These are phyloP conservation scores for Linnemannia zychae DNA, from an alignment of 192 early-diverging fungal species.

Conservation along the genomic window DNA sequence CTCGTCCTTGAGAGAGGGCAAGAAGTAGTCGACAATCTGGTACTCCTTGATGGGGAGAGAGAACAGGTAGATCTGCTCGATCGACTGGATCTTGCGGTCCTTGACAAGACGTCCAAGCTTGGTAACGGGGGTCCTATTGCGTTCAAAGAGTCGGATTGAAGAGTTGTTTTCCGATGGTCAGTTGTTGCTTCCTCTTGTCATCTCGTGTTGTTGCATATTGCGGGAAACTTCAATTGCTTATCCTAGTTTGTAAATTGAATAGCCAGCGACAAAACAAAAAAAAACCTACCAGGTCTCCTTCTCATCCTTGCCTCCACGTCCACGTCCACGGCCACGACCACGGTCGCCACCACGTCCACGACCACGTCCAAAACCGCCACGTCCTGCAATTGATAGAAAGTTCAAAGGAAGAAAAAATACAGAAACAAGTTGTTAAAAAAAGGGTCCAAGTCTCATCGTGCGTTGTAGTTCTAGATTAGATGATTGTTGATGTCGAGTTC, in stretches of 20 bases:
- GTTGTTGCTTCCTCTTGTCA: neutral
- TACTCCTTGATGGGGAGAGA: conserved; percentile 99
- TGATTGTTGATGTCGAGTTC: neutral
- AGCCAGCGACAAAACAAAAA: neutral
- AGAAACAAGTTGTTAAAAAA: neutral
- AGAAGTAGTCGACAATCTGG: conserved; percentile 97
- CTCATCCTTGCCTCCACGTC: conserved; percentile 79
- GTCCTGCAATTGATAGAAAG: conserved; percentile 60
- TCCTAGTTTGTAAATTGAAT: conserved; percentile 66
- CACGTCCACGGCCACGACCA: conserved; percentile 77
- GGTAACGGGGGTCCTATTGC: conserved; percentile 82
- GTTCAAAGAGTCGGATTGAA: neutral
- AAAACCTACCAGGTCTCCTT: conserved; percentile 62
- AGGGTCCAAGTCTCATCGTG: neutral
- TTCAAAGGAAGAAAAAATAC: neutral
- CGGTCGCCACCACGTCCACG: conserved; percentile 79
- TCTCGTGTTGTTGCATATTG: too few relatives aligned
- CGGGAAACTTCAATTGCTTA: conserved; percentile 45
- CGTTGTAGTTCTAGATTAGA: neutral
- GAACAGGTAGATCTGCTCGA: conserved; percentile 98
- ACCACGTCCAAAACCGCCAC: conserved; percentile 84
- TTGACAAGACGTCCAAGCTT: conserved; percentile 99
- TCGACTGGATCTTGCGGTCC: conserved; percentile 94
- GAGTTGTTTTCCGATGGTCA: neutral
- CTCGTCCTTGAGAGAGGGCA: conserved; percentile 96